Evolutionary conservation across 2,329 filamentous ascomycete genomes (phyloP).

Genomic region (Dothistroma pini): DNA sequence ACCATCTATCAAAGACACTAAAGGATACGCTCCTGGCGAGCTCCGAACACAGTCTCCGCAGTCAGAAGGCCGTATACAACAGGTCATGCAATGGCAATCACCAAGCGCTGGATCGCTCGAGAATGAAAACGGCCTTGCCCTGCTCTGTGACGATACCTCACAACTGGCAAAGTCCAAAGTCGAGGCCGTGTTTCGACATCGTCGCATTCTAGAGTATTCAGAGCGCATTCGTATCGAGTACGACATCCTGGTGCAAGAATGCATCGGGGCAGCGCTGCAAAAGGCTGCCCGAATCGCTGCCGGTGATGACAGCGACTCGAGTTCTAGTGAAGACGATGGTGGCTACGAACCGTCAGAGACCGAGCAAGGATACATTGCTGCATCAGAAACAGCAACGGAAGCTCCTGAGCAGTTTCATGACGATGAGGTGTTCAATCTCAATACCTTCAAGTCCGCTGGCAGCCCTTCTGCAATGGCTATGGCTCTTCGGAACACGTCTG

Average conservation of each 20-base stretch:
- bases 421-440: conserved; percentile 24
- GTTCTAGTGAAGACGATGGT: conserved; percentile 32
- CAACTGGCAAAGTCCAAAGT: conserved; percentile 81
- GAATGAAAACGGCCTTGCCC: conserved; percentile 82
- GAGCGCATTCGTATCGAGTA: conserved; percentile 95
- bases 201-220: conserved; percentile 90
- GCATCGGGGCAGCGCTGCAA: conserved; percentile 84
- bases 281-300: conserved; percentile 87
- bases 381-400: conserved; percentile 53
- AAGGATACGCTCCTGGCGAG: conserved; percentile 64
- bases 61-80: conserved; percentile 89
- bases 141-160: conserved; percentile 88
- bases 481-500: conserved; percentile 54
- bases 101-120: conserved; percentile 87
- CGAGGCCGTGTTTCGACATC: conserved; percentile 86
- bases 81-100: conserved; percentile 95
- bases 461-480: conserved; percentile 53
- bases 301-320: conserved; percentile 77
- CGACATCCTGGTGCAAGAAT: conserved; percentile 87
- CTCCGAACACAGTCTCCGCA: conserved; percentile 92
- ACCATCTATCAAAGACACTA: conserved; percentile 83
- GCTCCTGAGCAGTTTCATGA: conserved; percentile 32
- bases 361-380: conserved; percentile 43
- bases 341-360: conserved; percentile 24
- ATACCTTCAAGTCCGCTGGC: conserved; percentile 16